Evolutionary conservation across 495 filamentous ascomycete genomes (phyloP), one percentile per base, ranked within the genome.

Genomic region (Rusavskia elegans): DNA sequence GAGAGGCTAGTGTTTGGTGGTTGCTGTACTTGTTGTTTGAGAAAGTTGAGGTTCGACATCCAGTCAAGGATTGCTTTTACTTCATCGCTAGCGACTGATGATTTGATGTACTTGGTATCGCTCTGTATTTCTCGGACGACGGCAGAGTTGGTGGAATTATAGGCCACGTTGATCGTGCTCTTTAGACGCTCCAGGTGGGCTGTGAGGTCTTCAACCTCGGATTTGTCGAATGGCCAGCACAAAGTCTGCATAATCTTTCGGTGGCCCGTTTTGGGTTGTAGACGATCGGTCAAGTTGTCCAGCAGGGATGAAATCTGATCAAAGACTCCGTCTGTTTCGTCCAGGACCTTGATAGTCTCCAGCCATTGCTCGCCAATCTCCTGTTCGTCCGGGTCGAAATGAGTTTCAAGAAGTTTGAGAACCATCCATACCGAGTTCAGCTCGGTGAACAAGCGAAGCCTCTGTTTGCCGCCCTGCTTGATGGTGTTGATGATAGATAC

Each of bases 341-440:
- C 45, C 7, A 57, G 55, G 9, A 53, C 32, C 21, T 37, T 41
- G n/a, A 57, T 50, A 23, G 51, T 53, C 30, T 53, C 44, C 16
- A 53, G 45, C 55, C 55, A 57, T 36, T 51, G 45, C 35, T 57
- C 55, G 23, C 46, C 48, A 21, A 53, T 39, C 10, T 55, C 53
- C 5, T 36, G 20, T n/a, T 57, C 46, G 6, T 36, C 41, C 5
- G 51, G 32, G 44, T 53, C 45, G 14, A 57, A 50, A 7, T 50
- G 45, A 5, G 37, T 19, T 49, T 57, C 55, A 16, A 57, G 51
- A 21, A 57, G 51, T 39, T 53, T 57, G 19, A 57, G 45, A 3
- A 50, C 10, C 55, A 57, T 53, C 52, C 55, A 57, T 8, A 57
- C 27, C 0, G 55, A 50, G n/a, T 57, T 57, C 0, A 57, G 23